Conservation (phyloP, 2,329 filamentous ascomycete genomes). For the Microdochium trichocladiopsis region DNA sequence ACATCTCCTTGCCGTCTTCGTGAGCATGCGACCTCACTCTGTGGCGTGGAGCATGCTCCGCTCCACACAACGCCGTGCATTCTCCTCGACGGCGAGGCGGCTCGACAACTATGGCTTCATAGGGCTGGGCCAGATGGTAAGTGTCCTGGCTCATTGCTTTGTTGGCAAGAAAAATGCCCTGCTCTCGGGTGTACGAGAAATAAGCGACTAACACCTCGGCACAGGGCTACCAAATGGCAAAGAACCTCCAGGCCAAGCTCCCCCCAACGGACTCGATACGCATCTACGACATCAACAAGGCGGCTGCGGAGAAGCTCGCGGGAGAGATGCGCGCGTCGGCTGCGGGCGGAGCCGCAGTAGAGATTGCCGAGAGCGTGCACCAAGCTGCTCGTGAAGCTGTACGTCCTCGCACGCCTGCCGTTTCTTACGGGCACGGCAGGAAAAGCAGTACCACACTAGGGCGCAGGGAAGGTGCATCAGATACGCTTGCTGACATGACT, state of each 20-base stretch:
- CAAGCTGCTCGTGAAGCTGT: slow-evolving; percentile 47
- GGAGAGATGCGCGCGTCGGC: slow-evolving; percentile 36
- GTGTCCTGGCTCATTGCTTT: too few species aligned
- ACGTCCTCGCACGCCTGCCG: slow-evolving; percentile 8
- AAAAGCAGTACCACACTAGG: too few species aligned
- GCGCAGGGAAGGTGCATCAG: too few species aligned
- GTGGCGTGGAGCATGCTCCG: slow-evolving; percentile 28
- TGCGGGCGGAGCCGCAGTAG: slow-evolving; percentile 36
- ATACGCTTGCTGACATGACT: too few species aligned
- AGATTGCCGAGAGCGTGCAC: slow-evolving; percentile 34
- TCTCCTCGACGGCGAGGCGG: slow-evolving; percentile 38
- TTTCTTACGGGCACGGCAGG: slow-evolving; percentile 7
- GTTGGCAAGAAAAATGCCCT: too few species aligned
- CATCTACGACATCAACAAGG: slow-evolving; percentile 50
- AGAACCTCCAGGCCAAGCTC: slow-evolving; percentile 52
- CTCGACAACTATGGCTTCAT: slow-evolving; percentile 52
- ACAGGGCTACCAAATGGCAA: slow-evolving; percentile 57
- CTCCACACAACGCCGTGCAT: slow-evolving; percentile 34
- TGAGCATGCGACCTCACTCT: slow-evolving; percentile 36
- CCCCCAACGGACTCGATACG: slow-evolving; percentile 40
- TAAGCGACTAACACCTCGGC: too few species aligned
- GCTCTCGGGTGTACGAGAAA: too few species aligned
- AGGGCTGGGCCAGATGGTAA: slow-evolving; percentile 56
- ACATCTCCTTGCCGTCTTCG: too few species aligned
- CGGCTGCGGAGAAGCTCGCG: slow-evolving; percentile 37